phyloP scores from a whole-genome alignment of 208 protist species.

The Wallacemonas sp. region DNA sequence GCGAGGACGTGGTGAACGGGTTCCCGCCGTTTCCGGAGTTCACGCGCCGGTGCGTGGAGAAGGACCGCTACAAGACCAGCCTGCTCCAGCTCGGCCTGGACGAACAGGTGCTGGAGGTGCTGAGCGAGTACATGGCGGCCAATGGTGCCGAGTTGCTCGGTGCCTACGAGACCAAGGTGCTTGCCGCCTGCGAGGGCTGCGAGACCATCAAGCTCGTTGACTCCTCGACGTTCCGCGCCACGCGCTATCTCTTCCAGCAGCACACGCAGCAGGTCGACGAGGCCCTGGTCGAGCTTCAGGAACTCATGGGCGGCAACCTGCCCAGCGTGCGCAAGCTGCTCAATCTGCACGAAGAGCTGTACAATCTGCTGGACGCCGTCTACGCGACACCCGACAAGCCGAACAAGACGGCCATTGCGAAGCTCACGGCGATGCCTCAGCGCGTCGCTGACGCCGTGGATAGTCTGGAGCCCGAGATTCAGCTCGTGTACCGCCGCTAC shows the following conservation, averaged over 20 bases:
- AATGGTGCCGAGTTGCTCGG: constrained; percentile 68
- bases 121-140: constrained; percentile 65
- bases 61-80: constrained; percentile 61
- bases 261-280: constrained; percentile 79
- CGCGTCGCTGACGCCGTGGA: constrained; percentile 74
- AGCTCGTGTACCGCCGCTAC: constrained; percentile 65
- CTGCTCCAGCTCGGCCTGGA: constrained; percentile 68
- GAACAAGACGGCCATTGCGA: constrained; percentile 49
- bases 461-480: constrained; percentile 77
- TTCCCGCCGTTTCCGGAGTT: constrained; percentile 84
- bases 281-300: constrained; percentile 71
- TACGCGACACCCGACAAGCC: constrained; percentile 74
- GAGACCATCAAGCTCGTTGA: constrained; percentile 35
- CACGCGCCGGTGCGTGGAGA: constrained; percentile 74
- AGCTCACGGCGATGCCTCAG: constrained; percentile 79
- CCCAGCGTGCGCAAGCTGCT: constrained; percentile 76
- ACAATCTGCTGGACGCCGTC: constrained; percentile 73
- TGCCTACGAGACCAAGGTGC: constrained; percentile 44
- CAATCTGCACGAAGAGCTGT: constrained; percentile 82
- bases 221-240: constrained; percentile 65
- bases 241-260: constrained; percentile 82
- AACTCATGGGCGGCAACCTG: constrained; percentile 60
- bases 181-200: background rate
- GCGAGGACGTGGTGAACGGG: constrained; percentile 56
- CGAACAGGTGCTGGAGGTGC: constrained; percentile 30